Evolutionary conservation across 139 green algal genomes (phyloP).

Genomic region (Ostreobium quekettii): DNA sequence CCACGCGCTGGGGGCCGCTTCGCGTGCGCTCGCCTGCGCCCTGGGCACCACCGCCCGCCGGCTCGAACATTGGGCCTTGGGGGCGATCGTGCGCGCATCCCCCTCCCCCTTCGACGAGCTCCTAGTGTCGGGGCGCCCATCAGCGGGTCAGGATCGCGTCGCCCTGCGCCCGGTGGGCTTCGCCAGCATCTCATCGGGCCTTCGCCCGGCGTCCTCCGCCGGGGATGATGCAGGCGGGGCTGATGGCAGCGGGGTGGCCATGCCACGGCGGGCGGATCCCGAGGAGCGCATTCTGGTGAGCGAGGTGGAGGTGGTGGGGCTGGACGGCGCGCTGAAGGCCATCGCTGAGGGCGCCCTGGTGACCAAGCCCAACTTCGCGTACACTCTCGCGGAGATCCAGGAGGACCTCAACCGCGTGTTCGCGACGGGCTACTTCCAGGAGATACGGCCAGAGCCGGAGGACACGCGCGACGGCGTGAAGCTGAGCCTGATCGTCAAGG

Average conservation of each 20-base stretch:
- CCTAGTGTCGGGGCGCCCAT: too few relatives aligned
- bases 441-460: slow-evolving; percentile 55
- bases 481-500: slow-evolving; percentile 64
- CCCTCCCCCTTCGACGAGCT: too few relatives aligned
- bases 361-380: slow-evolving; percentile 84
- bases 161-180: too few relatives aligned
- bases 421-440: slow-evolving; percentile 72
- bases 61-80: too few relatives aligned
- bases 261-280: too few relatives aligned
- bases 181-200: background rate
- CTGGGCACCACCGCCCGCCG: too few relatives aligned
- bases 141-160: too few relatives aligned
- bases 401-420: slow-evolving; percentile 80
- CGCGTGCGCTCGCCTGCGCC: too few relatives aligned
- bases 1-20: too few relatives aligned
- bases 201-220: background rate
- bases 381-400: slow-evolving; percentile 74
- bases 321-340: slow-evolving; percentile 57
- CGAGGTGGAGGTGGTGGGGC: slow-evolving; percentile 68
- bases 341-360: slow-evolving; percentile 54
- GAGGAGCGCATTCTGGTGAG: slow-evolving; percentile 62
- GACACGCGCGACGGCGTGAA: slow-evolving; percentile 92
- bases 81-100: too few relatives aligned
- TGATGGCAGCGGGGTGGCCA: slow-evolving; percentile 18
- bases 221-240: slow-evolving; percentile 11